phyloP scores from a whole-genome alignment of 2,329 filamentous ascomycete species.

The Cladophialophora psammophila region DNA sequence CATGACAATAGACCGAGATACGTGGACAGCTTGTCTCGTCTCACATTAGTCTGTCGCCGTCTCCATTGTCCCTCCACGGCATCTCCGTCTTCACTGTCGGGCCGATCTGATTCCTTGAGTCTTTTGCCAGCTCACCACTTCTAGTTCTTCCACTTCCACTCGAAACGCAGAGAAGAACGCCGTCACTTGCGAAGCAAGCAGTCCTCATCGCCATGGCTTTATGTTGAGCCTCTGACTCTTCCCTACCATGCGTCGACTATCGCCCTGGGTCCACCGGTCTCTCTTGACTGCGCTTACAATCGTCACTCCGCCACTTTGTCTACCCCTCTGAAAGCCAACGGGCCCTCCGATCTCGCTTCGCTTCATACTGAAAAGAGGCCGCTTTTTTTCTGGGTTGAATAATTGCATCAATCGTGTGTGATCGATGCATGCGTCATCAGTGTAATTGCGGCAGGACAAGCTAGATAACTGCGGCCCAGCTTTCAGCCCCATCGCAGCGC shows the following conservation, averaged over 20 bases:
- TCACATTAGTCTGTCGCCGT: neutral
- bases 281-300: constrained; percentile 37
- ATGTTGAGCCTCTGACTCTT: constrained; percentile 27
- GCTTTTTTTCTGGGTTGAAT: neutral
- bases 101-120: constrained; percentile 21
- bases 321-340: constrained; percentile 24
- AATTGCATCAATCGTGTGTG: constrained; percentile 10
- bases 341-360: constrained; percentile 1
- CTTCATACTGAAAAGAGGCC: constrained; percentile 7
- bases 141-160: constrained; percentile 13
- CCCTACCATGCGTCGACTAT: constrained; percentile 30
- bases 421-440: constrained; percentile 14
- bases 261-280: constrained; percentile 29
- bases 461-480: constrained; percentile 12
- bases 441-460: constrained; percentile 14
- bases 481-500: constrained; percentile 22
- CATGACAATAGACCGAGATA: neutral
- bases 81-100: constrained; percentile 8
- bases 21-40: constrained; percentile 11
- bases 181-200: neutral
- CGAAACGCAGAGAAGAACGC: neutral
- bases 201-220: constrained; percentile 28
- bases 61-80: constrained; percentile 11
- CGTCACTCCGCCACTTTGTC: constrained; percentile 21
- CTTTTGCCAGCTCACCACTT: constrained; percentile 19